Evolutionary conservation across 768 basidiomycete species (phyloP), one percentile per base, ranked within the genome.

Genomic region (Lactarius sanguifluus): DNA sequence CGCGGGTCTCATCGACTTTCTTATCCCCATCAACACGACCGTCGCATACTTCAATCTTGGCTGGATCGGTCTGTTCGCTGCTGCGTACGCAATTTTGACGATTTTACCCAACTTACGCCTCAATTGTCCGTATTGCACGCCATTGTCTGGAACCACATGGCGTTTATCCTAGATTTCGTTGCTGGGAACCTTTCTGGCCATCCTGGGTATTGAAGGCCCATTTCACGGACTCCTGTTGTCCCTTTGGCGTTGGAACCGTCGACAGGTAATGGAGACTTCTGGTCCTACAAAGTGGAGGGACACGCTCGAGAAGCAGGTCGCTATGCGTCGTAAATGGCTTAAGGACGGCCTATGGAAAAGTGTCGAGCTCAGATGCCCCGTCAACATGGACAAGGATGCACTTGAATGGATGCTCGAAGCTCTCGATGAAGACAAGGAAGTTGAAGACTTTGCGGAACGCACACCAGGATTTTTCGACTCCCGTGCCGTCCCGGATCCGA

Each of bases 1-100:
- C 20, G 34, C 23, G 0, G 67, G 67, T 30, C 67, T 68, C 55
- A 9, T 65, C 36, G 64, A 68, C 54, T 68, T 68, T 55, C 64
- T 68, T 43, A 12, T 57, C n/a, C 43, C 38, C 9, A 45, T 65
- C 43, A 50, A 61, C 64, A 59, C 18, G 28, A 61, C 55, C 15
- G 43, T 68, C 36, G 67, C 67, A 1, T 57, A 61, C 55, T 60
- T 41, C 55, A 30, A 50, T 23, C 36, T 61, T 45, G 18, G 54
- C 20, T 68, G 43, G 55, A 25, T 68, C 28, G 40, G n/a, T 5
- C 32, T 52, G 6, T 41, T 65, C 18, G 18, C 59, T 23, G 18
- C 58, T 32, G 36, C 25, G 1, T 64, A 41, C 16, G 5, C n/a
- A n/a, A n/a, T n/a, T n/a, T n/a, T n/a, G n/a, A n/a, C 40, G 32